These are phyloP conservation scores for Sporothrix mexicana DNA, from an alignment of 2,329 filamentous ascomycete genomes.

Conservation along the genomic window DNA sequence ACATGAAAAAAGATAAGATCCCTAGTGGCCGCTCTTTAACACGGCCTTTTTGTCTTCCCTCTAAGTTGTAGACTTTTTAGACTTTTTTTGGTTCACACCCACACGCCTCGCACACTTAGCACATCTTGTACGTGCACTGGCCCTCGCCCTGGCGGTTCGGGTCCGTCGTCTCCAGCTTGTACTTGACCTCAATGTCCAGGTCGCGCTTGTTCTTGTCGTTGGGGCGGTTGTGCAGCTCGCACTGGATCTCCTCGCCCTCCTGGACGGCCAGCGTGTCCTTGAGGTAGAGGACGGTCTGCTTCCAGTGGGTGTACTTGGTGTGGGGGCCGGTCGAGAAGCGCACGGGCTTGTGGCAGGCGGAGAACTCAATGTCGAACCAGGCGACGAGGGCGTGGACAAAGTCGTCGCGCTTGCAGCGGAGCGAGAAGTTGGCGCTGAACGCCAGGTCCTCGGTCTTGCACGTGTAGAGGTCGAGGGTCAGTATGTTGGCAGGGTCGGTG, in stretches of 20 bases:
- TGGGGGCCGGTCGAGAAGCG: slow-evolving; percentile 96
- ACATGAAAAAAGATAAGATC: slow-evolving; percentile 3
- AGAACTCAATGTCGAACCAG: slow-evolving; percentile 99
- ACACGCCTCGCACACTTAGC: slow-evolving; percentile 50
- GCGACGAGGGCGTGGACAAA: slow-evolving; percentile 96
- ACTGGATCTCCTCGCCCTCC: slow-evolving; percentile 78
- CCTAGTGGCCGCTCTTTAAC: not conserved
- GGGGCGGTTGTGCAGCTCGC: slow-evolving; percentile 79
- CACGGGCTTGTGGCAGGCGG: slow-evolving; percentile 96
- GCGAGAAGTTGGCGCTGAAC: slow-evolving; percentile 78
- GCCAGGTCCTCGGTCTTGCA: slow-evolving; percentile 82
- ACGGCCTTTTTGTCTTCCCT: not conserved
- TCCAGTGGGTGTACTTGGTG: slow-evolving; percentile 99
- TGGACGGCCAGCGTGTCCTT: slow-evolving; percentile 91
- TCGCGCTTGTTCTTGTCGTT: slow-evolving; percentile 95
- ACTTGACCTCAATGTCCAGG: slow-evolving; percentile 86
- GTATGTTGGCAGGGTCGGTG: slow-evolving; percentile 83
- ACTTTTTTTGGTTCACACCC: not conserved
- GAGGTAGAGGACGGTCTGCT: slow-evolving; percentile 99
- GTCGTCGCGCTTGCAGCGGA: slow-evolving; percentile 82
- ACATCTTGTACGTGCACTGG: slow-evolving; percentile 79
- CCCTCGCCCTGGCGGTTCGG: slow-evolving; percentile 71
- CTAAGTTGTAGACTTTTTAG: not conserved
- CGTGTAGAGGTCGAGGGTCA: slow-evolving; percentile 92
- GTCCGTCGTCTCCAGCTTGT: slow-evolving; percentile 80